phyloP scores from a whole-genome alignment of 2,329 filamentous ascomycete species.

The Penicillium palitans region DNA sequence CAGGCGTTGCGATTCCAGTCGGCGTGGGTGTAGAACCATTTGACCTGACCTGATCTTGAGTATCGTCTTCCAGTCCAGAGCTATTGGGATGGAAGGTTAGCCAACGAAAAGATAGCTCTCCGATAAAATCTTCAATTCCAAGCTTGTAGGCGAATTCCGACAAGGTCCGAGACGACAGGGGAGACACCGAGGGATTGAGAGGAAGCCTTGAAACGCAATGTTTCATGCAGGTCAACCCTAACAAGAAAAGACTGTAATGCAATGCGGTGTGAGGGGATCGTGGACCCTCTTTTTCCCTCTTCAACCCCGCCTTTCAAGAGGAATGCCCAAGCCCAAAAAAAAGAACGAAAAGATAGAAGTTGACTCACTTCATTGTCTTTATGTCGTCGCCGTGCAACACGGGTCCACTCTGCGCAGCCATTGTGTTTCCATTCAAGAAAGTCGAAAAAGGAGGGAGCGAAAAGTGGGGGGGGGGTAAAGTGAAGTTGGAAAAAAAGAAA shows the following conservation, averaged over 20 bases:
- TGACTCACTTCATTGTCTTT: constrained; percentile 60
- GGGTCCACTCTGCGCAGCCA: constrained; percentile 49
- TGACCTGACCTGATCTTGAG: constrained; percentile 59
- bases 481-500: constrained; percentile 18
- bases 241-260: constrained; percentile 13
- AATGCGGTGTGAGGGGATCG: constrained; percentile 22
- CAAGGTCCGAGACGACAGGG: background rate
- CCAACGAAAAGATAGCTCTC: constrained; percentile 3
- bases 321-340: background rate
- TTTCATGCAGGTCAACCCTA: constrained; percentile 14
- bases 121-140: background rate
- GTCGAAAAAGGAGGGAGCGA: background rate
- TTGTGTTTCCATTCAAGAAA: constrained; percentile 39
- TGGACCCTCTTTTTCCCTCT: constrained; percentile 15
- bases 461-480: constrained; percentile 17
- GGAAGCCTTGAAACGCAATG: constrained; percentile 1
- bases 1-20: constrained; percentile 79
- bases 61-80: constrained; percentile 42
- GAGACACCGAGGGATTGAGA: background rate
- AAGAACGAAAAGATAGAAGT: background rate
- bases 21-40: constrained; percentile 76
- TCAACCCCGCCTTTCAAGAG: constrained; percentile 3
- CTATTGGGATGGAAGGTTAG: constrained; percentile 33
- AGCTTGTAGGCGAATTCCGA: constrained; percentile 13
- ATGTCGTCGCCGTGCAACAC: constrained; percentile 58